A percentile compares a stretch with the other conserved stretches of the same genome.
These are phyloP conservation scores for Trichoderma koningii DNA, from an alignment of 2,329 filamentous ascomycete species.

Conservation along the genomic window DNA sequence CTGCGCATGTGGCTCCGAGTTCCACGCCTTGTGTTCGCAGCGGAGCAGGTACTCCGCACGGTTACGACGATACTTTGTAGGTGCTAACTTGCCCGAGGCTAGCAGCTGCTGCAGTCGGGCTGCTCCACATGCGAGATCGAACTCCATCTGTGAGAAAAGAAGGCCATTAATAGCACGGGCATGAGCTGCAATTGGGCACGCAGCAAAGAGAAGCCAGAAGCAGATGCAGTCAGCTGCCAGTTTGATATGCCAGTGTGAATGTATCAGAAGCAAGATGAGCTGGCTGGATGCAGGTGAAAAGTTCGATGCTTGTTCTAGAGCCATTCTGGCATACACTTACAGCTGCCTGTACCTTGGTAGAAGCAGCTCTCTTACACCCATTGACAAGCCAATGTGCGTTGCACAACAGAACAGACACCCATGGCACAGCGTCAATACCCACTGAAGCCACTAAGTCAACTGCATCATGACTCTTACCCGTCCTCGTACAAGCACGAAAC, in stretches of 20 bases:
- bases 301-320: background rate
- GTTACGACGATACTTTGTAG: background rate
- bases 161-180: background rate
- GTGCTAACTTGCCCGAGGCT: background rate
- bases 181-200: background rate
- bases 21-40: background rate
- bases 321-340: background rate
- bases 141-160: slow-evolving; percentile 7
- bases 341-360: background rate
- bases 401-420: too few species aligned
- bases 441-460: background rate
- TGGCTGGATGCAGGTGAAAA: background rate
- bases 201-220: too few species aligned
- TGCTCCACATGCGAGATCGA: background rate
- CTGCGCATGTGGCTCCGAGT: background rate
- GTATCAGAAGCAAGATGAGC: background rate
- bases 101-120: too few species aligned
- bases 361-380: background rate
- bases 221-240: slow-evolving; percentile 9
- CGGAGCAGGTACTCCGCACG: background rate
- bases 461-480: background rate
- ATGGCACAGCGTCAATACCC: background rate
- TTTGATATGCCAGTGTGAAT: too few species aligned
- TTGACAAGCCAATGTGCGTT: background rate
- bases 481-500: background rate